Base-by-base conservation (phyloP, 2,329 filamentous ascomycete species). In the Chalara sp. region DNA sequence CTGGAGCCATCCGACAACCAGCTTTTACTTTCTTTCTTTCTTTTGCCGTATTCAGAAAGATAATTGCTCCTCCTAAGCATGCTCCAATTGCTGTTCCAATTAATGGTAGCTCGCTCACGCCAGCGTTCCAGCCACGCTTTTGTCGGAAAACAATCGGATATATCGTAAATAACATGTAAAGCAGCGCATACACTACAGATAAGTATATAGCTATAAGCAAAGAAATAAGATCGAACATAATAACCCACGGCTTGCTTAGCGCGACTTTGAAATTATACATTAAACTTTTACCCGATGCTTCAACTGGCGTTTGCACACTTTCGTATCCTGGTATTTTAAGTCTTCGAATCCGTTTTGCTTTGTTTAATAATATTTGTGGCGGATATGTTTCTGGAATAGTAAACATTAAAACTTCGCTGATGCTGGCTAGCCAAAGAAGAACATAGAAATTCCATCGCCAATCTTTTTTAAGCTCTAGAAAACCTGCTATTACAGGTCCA, bases 171-270 rank as follows among this genome's bases (percentile, higher is more conserved):
- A 65, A 48, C 58, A 64, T 62, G 32, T 65, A 65, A 2, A 65
- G 49, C 6, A 64, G 43, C 2, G 51, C 52, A 44, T 65, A 65
- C 1, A 63, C 61, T 5, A 63, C 49, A 0, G 81, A 85, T 84
- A 93, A 90, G 74, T 95, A 95, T 3, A 95, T 59, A 1, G 84
- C 82, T 62, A 95, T 85, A 62, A 92, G 79, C 57, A 95, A 79
- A 42, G 93, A 87, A 61, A 96, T 95, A 32, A 87, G 81, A 67
- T 95, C 89, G 64, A 95, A 93, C 0, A 96, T 76, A 0, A 95
- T 79, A 1, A 84, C 87, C 91, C 91, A 96, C n/a, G 85, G 84
- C 66, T 96, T 95, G 1, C 87, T 79, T 1, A 89, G 83, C 92
- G 5, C 95, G 72, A 5, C 84, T 87, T 71, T 96, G 95, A 72